A percentile compares a stretch with the other conserved stretches of the same genome.
These are phyloP conservation scores for Pelargonium citronellum DNA, from an alignment of 441 rosid genomes.

Conservation along the genomic window DNA sequence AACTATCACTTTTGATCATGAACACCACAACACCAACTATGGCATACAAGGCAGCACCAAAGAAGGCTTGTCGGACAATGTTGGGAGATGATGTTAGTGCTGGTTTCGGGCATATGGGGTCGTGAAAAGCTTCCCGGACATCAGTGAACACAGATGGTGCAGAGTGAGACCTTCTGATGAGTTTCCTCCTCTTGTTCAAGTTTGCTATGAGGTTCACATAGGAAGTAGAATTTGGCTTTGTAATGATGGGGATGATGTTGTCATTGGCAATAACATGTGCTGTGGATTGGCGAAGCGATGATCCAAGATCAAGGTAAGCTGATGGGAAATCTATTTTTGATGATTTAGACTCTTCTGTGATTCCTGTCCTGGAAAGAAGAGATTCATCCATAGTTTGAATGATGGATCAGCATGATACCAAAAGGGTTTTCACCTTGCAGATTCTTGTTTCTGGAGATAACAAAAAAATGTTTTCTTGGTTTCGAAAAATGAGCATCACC, in stretches of 20 bases:
- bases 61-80: constrained; percentile 50
- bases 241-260: not conserved
- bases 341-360: not conserved
- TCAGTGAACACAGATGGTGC: constrained; percentile 53
- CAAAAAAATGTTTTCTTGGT: not conserved
- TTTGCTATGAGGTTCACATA: constrained; percentile 37
- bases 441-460: not conserved
- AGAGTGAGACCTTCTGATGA: constrained; percentile 41
- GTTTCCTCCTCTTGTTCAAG: constrained; percentile 34
- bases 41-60: constrained; percentile 39
- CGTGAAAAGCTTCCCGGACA: constrained; percentile 23
- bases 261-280: not conserved
- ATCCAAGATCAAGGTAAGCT: not conserved
- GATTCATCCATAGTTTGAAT: not conserved
- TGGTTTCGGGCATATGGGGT: constrained; percentile 25
- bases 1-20: constrained; percentile 27
- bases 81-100: constrained; percentile 20
- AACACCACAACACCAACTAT: constrained; percentile 32
- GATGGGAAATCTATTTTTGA: not conserved
- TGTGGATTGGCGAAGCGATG: constrained; percentile 1
- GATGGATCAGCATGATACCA: constrained; percentile 5
- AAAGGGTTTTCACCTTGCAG: not conserved
- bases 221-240: not conserved
- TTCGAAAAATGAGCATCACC: not conserved
- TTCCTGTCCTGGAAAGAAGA: constrained; percentile 3